phyloP scores from a whole-genome alignment of 2,329 filamentous ascomycete genomes.

The Colletotrichum tamarilloi region DNA sequence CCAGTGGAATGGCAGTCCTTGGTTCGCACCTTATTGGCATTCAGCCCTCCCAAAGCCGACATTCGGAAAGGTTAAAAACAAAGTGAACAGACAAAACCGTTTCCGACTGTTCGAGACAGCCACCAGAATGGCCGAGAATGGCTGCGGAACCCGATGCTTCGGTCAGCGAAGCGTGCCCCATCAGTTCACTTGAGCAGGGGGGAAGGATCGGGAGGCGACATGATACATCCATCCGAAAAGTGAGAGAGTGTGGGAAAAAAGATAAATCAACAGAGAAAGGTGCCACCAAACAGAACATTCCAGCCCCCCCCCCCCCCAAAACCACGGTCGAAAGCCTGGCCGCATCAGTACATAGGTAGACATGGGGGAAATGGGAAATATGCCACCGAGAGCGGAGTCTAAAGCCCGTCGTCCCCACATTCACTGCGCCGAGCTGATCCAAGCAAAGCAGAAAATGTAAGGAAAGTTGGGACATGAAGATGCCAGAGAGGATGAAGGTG shows the following conservation, averaged over 20 bases:
- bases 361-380: background rate
- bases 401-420: slow-evolving; percentile 1
- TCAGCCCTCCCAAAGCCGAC: background rate
- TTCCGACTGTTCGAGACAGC: slow-evolving; percentile 9
- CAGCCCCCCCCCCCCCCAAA: background rate
- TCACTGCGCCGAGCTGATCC: slow-evolving; percentile 1
- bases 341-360: slow-evolving; percentile 8
- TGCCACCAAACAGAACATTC: slow-evolving; percentile 20
- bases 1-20: slow-evolving; percentile 11
- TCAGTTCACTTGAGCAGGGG: background rate
- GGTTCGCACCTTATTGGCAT: background rate
- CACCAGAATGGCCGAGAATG: background rate
- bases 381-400: slow-evolving; percentile 4
- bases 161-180: background rate
- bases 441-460: slow-evolving; percentile 6
- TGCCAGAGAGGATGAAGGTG: background rate
- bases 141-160: slow-evolving; percentile 13
- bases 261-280: background rate
- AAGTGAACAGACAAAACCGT: slow-evolving; percentile 1
- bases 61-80: slow-evolving; percentile 17
- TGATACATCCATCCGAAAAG: slow-evolving; percentile 26
- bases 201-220: slow-evolving; percentile 27
- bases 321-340: slow-evolving; percentile 3
- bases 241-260: background rate
- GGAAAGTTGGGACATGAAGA: background rate